Evolutionary conservation across 768 basidiomycete species (phyloP).

Genomic region (Cystofilobasidium capitatum): DNA sequence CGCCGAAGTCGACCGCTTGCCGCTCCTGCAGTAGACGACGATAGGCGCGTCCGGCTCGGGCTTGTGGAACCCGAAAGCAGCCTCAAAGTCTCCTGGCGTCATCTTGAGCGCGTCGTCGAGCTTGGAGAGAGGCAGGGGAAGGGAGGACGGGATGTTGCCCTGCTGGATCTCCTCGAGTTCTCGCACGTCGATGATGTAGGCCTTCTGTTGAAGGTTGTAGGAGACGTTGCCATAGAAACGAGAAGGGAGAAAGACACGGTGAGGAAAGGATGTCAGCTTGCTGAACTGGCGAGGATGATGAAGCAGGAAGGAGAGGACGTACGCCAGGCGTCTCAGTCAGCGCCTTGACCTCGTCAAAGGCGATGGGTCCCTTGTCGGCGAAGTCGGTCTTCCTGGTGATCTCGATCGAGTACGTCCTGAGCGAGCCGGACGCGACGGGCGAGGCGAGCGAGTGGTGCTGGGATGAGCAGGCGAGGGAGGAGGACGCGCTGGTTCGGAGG

Average conservation of each 20-base stretch:
- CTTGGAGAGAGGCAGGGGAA: constrained; percentile 22
- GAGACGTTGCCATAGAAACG: neutral
- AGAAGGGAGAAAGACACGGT: neutral
- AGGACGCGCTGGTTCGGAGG: no score
- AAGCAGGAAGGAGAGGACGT: neutral
- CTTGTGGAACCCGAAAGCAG: constrained; percentile 2
- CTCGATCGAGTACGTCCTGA: constrained; percentile 1
- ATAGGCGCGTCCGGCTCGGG: constrained; percentile 19
- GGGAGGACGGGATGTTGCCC: constrained; percentile 24
- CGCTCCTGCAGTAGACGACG: constrained; percentile 25
- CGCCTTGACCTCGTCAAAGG: constrained; percentile 19
- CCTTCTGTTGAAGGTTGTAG: constrained; percentile 3
- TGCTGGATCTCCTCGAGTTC: constrained; percentile 20
- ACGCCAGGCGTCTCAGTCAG: constrained; percentile 7
- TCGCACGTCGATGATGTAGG: constrained; percentile 21
- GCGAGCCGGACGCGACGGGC: no score
- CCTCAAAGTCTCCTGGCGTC: neutral
- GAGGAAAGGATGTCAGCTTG: neutral
- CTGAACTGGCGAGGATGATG: neutral
- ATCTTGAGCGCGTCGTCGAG: constrained; percentile 17
- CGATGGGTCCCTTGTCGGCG: constrained; percentile 14
- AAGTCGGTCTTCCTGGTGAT: constrained; percentile 4
- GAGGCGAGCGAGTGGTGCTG: no score
- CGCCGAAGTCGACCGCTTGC: constrained; percentile 12
- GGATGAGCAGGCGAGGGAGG: no score